phyloP scores from a whole-genome alignment of 2,329 filamentous ascomycete genomes.

The Uncinocarpus reesii region DNA sequence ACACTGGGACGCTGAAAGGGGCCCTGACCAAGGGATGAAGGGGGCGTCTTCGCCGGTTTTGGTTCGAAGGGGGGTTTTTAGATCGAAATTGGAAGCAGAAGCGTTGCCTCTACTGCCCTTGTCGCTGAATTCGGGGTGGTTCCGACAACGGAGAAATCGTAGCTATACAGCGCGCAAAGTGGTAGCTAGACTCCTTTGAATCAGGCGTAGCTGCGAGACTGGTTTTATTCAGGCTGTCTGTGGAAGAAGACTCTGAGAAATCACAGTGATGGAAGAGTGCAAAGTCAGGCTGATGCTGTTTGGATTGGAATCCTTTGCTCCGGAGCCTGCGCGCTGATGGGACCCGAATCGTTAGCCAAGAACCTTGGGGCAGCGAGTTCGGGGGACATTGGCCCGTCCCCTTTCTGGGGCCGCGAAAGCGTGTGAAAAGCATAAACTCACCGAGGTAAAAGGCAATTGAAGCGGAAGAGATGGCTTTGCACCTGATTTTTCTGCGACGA shows the following conservation, averaged over 20 bases:
- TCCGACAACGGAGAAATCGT: neutral
- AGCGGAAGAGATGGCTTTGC: neutral
- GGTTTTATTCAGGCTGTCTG: neutral
- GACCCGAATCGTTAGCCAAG: conserved; percentile 5
- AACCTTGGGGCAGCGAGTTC: conserved; percentile 1
- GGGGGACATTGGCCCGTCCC: neutral
- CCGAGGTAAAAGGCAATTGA: neutral
- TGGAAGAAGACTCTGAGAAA: neutral
- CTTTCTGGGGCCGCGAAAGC: neutral
- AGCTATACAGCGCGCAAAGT: neutral
- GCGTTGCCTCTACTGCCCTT: conserved; percentile 3
- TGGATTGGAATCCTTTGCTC: neutral
- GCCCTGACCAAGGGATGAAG: conserved; percentile 93
- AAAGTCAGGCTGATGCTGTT: no score
- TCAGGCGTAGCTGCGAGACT: no score
- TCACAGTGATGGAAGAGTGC: neutral
- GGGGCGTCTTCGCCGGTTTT: conserved; percentile 13
- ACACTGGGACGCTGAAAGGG: conserved; percentile 56
- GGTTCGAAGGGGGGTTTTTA: conserved; percentile 1
- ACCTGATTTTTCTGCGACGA: neutral
- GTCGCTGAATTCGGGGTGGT: neutral
- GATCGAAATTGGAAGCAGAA: conserved; percentile 3
- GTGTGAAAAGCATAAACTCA: conserved; percentile 7
- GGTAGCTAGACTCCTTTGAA: neutral
- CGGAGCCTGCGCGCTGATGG: neutral